These are phyloP conservation scores for Kwoniella dejecticola DNA, from an alignment of 768 basidiomycete genomes.

Conservation along the genomic window DNA sequence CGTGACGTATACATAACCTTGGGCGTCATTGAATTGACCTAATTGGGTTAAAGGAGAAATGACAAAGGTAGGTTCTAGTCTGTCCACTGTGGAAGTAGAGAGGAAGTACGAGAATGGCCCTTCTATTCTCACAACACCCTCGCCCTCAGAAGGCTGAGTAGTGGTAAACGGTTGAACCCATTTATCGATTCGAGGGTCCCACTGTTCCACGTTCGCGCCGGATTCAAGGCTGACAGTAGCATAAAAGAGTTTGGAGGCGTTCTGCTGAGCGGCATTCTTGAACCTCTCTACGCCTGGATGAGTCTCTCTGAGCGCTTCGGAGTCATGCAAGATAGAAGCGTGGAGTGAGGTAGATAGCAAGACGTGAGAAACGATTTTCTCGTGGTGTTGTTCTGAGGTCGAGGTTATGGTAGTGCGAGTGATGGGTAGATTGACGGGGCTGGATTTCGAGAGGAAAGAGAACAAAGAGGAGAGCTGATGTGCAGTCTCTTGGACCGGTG, in stretches of 20 bases:
- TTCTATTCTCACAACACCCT: constrained; percentile 57
- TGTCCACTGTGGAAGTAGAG: constrained; percentile 76
- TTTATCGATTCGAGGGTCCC: constrained; percentile 62
- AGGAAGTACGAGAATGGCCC: constrained; percentile 89
- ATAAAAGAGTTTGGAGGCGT: constrained; percentile 71
- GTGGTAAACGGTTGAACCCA: constrained; percentile 52
- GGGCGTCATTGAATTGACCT: constrained; percentile 57
- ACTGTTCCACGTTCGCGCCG: constrained; percentile 61
- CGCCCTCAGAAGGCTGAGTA: not conserved
- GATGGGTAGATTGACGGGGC: not conserved
- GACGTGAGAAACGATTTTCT: constrained; percentile 65
- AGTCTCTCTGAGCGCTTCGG: constrained; percentile 67
- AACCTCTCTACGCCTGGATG: constrained; percentile 82
- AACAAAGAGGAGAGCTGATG: constrained; percentile 64
- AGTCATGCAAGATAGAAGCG: constrained; percentile 70
- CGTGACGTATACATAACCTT: constrained; percentile 68
- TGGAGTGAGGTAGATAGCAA: constrained; percentile 85
- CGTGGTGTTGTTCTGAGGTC: not conserved
- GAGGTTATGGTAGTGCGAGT: not conserved
- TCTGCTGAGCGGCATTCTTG: constrained; percentile 77
- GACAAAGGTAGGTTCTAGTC: constrained; percentile 78
- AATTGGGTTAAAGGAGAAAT: constrained; percentile 74
- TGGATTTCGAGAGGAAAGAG: constrained; percentile 58
- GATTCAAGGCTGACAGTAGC: constrained; percentile 62
- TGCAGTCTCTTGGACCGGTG: constrained; percentile 16